Conservation (phyloP, 2,329 filamentous ascomycete species). For the Purpureocillium lavendulum region DNA sequence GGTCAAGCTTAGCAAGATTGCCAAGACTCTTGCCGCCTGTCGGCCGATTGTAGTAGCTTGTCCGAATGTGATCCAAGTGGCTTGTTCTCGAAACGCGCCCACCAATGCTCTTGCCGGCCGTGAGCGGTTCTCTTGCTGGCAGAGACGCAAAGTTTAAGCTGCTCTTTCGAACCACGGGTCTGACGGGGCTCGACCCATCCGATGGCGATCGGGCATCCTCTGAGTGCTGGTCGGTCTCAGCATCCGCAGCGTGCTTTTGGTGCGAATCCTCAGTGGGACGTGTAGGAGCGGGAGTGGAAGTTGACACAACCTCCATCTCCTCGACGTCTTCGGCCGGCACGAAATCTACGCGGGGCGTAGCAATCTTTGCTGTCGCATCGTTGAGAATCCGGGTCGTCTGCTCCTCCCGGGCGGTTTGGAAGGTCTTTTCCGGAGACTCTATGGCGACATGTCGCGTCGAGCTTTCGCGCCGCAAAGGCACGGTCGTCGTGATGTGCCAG, state of each 20-base stretch:
- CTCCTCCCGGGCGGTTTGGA: conserved; percentile 37
- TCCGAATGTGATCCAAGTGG: conserved; percentile 64
- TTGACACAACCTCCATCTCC: neutral
- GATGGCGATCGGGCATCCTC: conserved; percentile 54
- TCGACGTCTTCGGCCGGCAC: neutral
- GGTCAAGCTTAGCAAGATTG: conserved; percentile 32
- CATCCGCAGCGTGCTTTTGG: conserved; percentile 1
- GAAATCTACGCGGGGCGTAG: neutral
- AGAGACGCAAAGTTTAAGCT: conserved; percentile 91
- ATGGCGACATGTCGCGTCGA: conserved; percentile 17
- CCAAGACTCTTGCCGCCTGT: conserved; percentile 69
- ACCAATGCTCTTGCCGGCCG: conserved; percentile 75
- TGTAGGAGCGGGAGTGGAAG: neutral
- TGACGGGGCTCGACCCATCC: conserved; percentile 64
- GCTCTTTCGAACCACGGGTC: conserved; percentile 79
- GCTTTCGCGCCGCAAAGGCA: conserved; percentile 11
- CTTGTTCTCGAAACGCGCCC: conserved; percentile 66
- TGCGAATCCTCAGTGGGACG: neutral
- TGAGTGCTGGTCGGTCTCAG: neutral
- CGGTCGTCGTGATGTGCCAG: conserved; percentile 8
- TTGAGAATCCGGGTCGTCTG: conserved; percentile 21
- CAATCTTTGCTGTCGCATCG: conserved; percentile 2
- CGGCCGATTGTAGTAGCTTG: conserved; percentile 65
- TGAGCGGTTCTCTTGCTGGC: conserved; percentile 81
- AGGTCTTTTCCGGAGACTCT: conserved; percentile 27